Evolutionary conservation across 257 asterid genomes (phyloP).

Genomic region (Solanum ahanhuiri): DNA sequence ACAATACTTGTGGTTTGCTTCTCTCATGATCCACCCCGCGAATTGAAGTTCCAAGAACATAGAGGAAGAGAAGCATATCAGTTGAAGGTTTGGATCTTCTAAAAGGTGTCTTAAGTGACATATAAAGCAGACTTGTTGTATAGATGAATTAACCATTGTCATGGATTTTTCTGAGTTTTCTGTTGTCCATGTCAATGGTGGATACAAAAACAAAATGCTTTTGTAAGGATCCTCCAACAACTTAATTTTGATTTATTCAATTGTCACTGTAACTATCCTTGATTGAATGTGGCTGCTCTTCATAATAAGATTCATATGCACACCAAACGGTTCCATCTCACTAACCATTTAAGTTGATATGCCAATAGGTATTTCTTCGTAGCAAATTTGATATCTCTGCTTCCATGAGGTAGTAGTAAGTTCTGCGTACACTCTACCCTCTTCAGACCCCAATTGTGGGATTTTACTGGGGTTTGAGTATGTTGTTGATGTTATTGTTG

Average conservation of each 20-base stretch:
- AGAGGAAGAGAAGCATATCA: conserved; percentile 24
- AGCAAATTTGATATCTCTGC: too few relatives aligned
- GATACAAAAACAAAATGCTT: not conserved
- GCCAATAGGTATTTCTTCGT: too few relatives aligned
- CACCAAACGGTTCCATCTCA: not conserved
- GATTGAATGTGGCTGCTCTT: not conserved
- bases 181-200: conserved; percentile 3
- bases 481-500: too few relatives aligned
- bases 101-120: conserved; percentile 27
- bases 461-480: too few relatives aligned
- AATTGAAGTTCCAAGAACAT: conserved; percentile 18
- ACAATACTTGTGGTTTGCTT: conserved; percentile 27
- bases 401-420: too few relatives aligned
- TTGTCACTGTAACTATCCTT: not conserved
- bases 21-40: conserved; percentile 25
- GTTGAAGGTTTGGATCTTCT: conserved; percentile 32
- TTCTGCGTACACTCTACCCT: too few relatives aligned
- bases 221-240: not conserved
- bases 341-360: not conserved
- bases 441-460: too few relatives aligned
- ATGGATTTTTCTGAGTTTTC: conserved; percentile 13
- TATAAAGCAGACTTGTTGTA: conserved; percentile 3
- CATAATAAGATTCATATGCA: not conserved
- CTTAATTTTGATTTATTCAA: not conserved
- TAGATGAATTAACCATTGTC: not conserved